phyloP scores from a whole-genome alignment of 2,329 filamentous ascomycete species.

The Epichloe brachyelytri region DNA sequence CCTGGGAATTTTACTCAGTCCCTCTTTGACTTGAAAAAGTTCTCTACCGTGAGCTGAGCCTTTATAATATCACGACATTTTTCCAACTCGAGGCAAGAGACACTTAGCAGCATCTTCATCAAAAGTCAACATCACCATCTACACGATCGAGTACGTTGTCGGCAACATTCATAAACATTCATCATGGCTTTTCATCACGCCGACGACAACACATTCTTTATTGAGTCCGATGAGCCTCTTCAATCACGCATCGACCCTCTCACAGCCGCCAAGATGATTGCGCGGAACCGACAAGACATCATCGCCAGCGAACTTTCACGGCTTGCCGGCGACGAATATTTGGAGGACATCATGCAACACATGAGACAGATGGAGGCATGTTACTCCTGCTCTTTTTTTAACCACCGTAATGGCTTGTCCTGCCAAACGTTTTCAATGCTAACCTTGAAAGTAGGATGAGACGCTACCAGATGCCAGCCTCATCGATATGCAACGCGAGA shows the following conservation, averaged over 20 bases:
- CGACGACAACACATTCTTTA: slow-evolving; percentile 38
- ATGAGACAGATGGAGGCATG: slow-evolving; percentile 87
- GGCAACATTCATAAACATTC: slow-evolving; percentile 17
- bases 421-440: slow-evolving; percentile 10
- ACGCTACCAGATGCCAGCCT: slow-evolving; percentile 92
- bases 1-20: slow-evolving; percentile 37
- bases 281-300: slow-evolving; percentile 72
- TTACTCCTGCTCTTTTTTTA: not conserved
- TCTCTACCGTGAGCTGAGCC: not conserved
- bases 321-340: slow-evolving; percentile 76
- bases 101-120: not conserved
- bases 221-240: slow-evolving; percentile 39
- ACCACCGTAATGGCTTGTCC: not conserved
- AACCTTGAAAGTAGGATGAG: slow-evolving; percentile 41
- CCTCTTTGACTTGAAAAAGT: slow-evolving; percentile 27
- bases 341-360: slow-evolving; percentile 87
- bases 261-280: slow-evolving; percentile 65
- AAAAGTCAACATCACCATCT: slow-evolving; percentile 7
- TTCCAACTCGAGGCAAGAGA: not conserved
- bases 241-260: slow-evolving; percentile 51
- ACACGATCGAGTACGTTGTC: slow-evolving; percentile 6
- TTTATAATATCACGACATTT: slow-evolving; percentile 14
- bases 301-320: slow-evolving; percentile 83
- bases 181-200: slow-evolving; percentile 34
- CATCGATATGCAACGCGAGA: slow-evolving; percentile 98